Base-by-base conservation (phyloP, 116 monocot species). In the Cymodocea nodosa region DNA sequence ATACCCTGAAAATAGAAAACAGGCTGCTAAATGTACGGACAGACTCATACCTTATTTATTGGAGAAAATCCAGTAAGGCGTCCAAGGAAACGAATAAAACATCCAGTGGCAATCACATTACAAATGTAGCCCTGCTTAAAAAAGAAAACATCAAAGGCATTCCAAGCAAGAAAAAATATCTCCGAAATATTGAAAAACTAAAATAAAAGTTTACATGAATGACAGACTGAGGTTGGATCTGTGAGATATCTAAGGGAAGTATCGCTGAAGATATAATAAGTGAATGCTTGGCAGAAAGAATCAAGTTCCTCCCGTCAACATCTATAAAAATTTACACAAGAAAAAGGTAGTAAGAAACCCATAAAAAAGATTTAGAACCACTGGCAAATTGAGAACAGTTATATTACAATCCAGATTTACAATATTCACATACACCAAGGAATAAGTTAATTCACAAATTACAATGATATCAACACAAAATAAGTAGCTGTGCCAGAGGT, bases 21-120 rank as follows among this genome's bases (percentile, higher is more conserved):
- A 52, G 67, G 68, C 15, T 23, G 68, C 52, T 19, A n/a, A 50
- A 70, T 51, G 34, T 65, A 6, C 1, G 30, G 30, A n/a, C 4
- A 63, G 36, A 8, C 16, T 25, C 52, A 67, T 82, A 95, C 91
- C 79, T 77, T 90, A 64, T 72, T 70, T 76, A 85, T 76, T 14
- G 85, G 80, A 60, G 76, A 85, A 66, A 90, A 97, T 73, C 90
- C 95, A 65, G 91, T 97, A 58, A 97, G 76, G 37, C 71, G 79
- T 51, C 95, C 95, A 77, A 97, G 79, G 82, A 87, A 97, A 15
- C 95, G 91, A 78, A 97, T 82, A 75, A 97, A 97, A 59, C 87
- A 90, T 14, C 95, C 95, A 63, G 63, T 68, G 62, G 76, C 87
- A 80, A 90, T 97, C 7, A 97, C 63, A 68, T 97, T 97, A 74